These are phyloP conservation scores for Solanum sejunctum DNA, from an alignment of 257 asterid species.

Conservation along the genomic window DNA sequence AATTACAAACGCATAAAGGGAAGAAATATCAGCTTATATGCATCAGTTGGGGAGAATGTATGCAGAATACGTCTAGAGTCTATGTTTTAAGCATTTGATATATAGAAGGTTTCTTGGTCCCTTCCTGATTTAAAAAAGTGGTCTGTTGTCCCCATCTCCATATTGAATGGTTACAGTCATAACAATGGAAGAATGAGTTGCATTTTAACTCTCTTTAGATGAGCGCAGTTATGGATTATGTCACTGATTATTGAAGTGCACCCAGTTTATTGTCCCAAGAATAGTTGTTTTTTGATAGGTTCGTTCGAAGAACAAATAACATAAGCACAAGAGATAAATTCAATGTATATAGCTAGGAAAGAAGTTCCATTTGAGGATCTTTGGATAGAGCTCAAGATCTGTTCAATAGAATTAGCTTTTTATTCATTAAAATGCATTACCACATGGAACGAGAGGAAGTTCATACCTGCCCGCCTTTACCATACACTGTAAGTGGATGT, in stretches of 20 bases:
- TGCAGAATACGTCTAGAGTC: background rate
- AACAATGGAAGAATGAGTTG: background rate
- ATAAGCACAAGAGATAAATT: background rate
- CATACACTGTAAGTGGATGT: constrained; percentile 92
- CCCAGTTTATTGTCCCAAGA: background rate
- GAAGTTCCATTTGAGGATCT: background rate
- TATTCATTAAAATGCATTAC: background rate
- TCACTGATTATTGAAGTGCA: background rate
- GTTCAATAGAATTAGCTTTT: background rate
- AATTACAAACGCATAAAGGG: background rate
- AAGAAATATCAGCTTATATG: background rate
- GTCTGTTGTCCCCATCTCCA: background rate
- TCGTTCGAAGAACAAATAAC: background rate
- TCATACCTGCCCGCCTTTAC: constrained; percentile 96
- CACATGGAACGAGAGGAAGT: background rate
- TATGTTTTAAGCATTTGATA: background rate
- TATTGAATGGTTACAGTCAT: background rate
- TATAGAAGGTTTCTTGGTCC: background rate
- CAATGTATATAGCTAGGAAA: background rate
- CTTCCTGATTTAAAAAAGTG: background rate
- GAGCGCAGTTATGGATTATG: background rate
- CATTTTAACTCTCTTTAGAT: background rate
- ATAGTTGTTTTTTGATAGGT: background rate
- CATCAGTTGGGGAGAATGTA: background rate
- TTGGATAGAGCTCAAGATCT: background rate